phyloP scores from a whole-genome alignment of 352 stramenopile species.

The Phytophthora macrochlamydospora region DNA sequence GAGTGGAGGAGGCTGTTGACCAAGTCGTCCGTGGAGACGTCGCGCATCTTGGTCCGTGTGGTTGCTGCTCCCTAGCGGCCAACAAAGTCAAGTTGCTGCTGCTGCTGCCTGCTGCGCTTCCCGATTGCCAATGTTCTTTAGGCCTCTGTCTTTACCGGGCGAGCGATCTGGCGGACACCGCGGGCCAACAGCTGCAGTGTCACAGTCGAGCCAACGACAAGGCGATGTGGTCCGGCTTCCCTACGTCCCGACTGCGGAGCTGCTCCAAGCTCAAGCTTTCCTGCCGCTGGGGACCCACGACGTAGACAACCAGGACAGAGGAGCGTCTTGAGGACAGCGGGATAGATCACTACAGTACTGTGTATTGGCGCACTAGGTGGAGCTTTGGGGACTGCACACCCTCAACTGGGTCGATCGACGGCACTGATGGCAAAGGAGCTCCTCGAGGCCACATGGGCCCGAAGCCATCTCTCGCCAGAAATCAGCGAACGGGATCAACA shows the following conservation, averaged over 20 bases:
- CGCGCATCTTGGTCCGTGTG: not conserved
- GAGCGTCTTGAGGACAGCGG: too few species aligned
- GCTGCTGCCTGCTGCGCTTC: not conserved
- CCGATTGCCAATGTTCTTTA: not conserved
- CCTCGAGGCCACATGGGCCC: not conserved
- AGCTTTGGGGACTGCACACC: not conserved
- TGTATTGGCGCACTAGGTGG: not conserved
- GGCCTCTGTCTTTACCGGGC: not conserved
- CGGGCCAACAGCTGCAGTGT: not conserved
- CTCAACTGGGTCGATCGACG: not conserved
- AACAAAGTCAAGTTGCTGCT: conserved; percentile 6
- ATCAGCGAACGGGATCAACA: not conserved
- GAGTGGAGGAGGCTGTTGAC: conserved; percentile 49
- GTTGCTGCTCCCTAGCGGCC: not conserved
- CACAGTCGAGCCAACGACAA: not conserved
- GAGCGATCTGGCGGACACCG: conserved; percentile 1
- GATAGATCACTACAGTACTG: not conserved
- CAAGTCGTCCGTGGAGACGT: conserved; percentile 46
- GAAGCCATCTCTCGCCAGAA: conserved; percentile 1
- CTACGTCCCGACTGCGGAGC: not conserved
- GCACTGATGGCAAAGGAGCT: conserved; percentile 2
- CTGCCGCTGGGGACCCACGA: not conserved
- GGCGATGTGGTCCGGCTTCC: not conserved
- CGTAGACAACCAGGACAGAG: too few species aligned
- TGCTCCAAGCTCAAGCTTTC: not conserved